phyloP scores from a whole-genome alignment of 2,329 filamentous ascomycete genomes.

The Moelleriella libera region DNA sequence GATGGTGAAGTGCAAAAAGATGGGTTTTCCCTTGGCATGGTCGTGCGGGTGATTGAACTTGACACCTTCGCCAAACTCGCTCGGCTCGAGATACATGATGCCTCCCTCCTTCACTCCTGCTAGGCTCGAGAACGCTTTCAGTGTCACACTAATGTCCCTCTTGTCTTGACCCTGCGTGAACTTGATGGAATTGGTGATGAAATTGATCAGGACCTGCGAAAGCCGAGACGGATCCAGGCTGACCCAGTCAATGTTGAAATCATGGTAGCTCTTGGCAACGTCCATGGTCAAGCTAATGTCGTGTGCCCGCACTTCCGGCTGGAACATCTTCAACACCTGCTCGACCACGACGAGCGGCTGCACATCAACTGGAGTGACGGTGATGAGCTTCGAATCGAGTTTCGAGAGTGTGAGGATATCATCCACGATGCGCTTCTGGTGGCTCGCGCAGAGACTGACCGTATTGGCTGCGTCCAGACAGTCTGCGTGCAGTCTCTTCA shows the following conservation, averaged over 20 bases:
- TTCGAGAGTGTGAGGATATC: slow-evolving; percentile 56
- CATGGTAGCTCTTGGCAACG: slow-evolving; percentile 51
- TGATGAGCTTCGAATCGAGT: slow-evolving; percentile 53
- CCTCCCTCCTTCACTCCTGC: slow-evolving; percentile 22
- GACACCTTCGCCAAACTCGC: slow-evolving; percentile 11
- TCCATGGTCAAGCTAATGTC: slow-evolving; percentile 56
- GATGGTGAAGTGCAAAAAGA: slow-evolving; percentile 49
- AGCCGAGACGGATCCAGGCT: slow-evolving; percentile 62
- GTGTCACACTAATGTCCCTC: slow-evolving; percentile 45
- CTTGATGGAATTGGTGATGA: slow-evolving; percentile 54
- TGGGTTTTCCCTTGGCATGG: slow-evolving; percentile 14
- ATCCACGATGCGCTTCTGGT: slow-evolving; percentile 62
- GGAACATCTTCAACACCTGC: slow-evolving; percentile 63
- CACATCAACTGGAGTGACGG: slow-evolving; percentile 55
- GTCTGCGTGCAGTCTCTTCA: slow-evolving; percentile 33
- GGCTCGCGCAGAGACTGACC: slow-evolving; percentile 63
- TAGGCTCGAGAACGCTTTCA: slow-evolving; percentile 46
- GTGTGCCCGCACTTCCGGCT: slow-evolving; percentile 56
- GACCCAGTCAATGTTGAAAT: slow-evolving; percentile 54
- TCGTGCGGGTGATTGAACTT: slow-evolving; percentile 14
- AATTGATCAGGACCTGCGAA: slow-evolving; percentile 61
- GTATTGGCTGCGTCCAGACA: slow-evolving; percentile 63
- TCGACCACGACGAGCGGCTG: slow-evolving; percentile 52
- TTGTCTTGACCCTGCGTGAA: slow-evolving; percentile 46
- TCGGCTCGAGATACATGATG: slow-evolving; percentile 31